Percentiles rank a stretch among this genome's conserved stretches.
Conservation (phyloP, 169 alveolate species). For the Babesia divergens region DNA sequence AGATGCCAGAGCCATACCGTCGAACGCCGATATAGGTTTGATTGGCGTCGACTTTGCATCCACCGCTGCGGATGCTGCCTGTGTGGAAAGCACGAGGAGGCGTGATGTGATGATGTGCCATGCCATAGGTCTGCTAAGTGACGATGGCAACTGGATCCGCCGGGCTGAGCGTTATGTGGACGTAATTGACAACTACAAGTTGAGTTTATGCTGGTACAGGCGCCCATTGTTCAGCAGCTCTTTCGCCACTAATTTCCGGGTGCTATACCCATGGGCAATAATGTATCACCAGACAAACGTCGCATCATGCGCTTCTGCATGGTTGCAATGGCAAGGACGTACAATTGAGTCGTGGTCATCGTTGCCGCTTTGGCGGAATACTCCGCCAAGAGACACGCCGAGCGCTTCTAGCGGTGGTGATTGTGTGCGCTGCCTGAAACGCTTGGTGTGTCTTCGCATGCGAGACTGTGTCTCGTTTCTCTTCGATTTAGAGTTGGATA, state of each 20-base stretch:
- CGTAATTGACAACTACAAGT: slow-evolving; percentile 66
- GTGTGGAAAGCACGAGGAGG: slow-evolving; percentile 62
- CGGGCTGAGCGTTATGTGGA: slow-evolving; percentile 55
- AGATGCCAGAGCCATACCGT: background rate
- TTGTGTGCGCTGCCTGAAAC: slow-evolving; percentile 49
- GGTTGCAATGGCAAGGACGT: slow-evolving; percentile 59
- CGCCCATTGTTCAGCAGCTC: slow-evolving; percentile 61
- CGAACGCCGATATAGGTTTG: background rate
- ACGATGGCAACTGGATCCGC: slow-evolving; percentile 56
- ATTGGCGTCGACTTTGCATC: slow-evolving; percentile 53
- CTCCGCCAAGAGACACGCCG: background rate
- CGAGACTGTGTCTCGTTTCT: slow-evolving; percentile 53
- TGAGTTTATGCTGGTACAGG: slow-evolving; percentile 59
- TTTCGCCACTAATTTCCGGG: slow-evolving; percentile 2
- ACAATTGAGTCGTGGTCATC: slow-evolving; percentile 60
- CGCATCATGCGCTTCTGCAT: slow-evolving; percentile 42
- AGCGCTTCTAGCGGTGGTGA: background rate
- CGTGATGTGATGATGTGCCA: slow-evolving; percentile 57
- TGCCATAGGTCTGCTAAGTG: slow-evolving; percentile 41
- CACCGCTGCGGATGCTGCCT: slow-evolving; percentile 67
- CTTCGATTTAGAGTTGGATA: slow-evolving; percentile 47
- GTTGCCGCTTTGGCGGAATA: slow-evolving; percentile 40
- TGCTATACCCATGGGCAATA: slow-evolving; percentile 43
- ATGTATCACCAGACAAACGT: slow-evolving; percentile 28
- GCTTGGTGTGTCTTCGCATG: slow-evolving; percentile 48